phyloP scores from a whole-genome alignment of 306 rosid genomes.

The Pyrus pyrifolia region DNA sequence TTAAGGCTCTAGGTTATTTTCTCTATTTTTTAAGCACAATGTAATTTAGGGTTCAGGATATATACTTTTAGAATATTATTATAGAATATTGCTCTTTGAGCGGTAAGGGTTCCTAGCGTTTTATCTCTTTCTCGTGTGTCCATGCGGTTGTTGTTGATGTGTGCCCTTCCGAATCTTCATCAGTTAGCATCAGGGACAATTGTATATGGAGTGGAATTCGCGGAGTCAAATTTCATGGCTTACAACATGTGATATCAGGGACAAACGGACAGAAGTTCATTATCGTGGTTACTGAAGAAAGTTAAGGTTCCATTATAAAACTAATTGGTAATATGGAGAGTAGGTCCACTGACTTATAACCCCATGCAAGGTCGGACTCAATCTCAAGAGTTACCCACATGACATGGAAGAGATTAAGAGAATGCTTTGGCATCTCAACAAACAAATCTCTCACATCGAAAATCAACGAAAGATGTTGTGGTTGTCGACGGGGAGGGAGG shows the following conservation, averaged over 20 bases:
- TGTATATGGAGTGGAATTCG: not conserved
- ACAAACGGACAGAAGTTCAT: not conserved
- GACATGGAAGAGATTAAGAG: not conserved
- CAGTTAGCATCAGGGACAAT: not conserved
- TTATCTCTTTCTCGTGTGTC: not conserved
- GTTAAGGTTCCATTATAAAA: too few species aligned
- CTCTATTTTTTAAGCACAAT: not conserved
- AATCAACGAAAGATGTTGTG: too few species aligned
- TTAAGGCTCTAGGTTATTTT: too few species aligned
- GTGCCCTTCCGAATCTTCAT: not conserved
- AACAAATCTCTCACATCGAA: not conserved
- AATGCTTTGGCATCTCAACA: not conserved
- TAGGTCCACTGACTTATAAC: too few species aligned
- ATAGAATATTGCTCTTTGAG: not conserved
- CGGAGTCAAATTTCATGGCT: not conserved
- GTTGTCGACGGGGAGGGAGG: not conserved
- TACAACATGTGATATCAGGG: not conserved
- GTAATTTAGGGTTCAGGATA: not conserved
- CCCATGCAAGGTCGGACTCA: too few species aligned
- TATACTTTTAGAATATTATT: not conserved
- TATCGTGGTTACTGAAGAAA: not conserved
- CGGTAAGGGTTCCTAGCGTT: not conserved
- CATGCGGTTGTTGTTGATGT: not conserved
- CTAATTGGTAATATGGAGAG: fast-evolving
- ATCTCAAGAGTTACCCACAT: not conserved